Percentiles rank a stretch among this genome's conserved stretches.
phyloP scores from a whole-genome alignment of 2,329 filamentous ascomycete genomes.

The Cercospora nicotianae region DNA sequence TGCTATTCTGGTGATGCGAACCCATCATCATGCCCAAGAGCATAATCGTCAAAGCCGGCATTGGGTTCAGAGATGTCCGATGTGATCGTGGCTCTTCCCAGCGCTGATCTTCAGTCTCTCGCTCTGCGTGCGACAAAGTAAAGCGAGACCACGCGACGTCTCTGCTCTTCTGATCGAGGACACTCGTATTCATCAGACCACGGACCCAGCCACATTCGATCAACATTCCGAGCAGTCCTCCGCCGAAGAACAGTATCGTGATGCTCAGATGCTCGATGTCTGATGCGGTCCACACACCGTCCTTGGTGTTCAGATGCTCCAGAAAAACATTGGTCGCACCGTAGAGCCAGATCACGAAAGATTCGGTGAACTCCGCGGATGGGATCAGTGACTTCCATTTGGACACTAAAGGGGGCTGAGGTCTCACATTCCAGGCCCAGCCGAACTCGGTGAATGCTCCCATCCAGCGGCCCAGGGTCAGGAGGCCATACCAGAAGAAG shows the following conservation, averaged over 20 bases:
- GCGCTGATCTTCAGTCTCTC: slow-evolving; percentile 39
- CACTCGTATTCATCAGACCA: slow-evolving; percentile 59
- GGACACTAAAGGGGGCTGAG: slow-evolving; percentile 56
- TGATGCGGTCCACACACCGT: slow-evolving; percentile 68
- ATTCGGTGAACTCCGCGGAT: slow-evolving; percentile 86
- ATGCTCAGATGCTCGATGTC: slow-evolving; percentile 93
- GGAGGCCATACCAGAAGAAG: slow-evolving; percentile 88
- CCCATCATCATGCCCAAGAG: slow-evolving; percentile 93
- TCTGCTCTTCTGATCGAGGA: slow-evolving; percentile 45
- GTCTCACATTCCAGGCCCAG: slow-evolving; percentile 93
- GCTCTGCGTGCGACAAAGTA: background rate
- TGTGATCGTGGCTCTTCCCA: slow-evolving; percentile 67
- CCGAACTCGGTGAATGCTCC: slow-evolving; percentile 87
- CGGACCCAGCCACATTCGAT: slow-evolving; percentile 56
- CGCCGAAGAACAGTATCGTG: slow-evolving; percentile 89
- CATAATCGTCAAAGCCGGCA: slow-evolving; percentile 83
- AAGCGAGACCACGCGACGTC: slow-evolving; percentile 32
- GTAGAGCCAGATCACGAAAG: slow-evolving; percentile 85
- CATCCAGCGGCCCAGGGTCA: slow-evolving; percentile 86
- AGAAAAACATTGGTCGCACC: slow-evolving; percentile 88
- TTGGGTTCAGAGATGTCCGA: slow-evolving; percentile 76
- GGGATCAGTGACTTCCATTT: slow-evolving; percentile 64
- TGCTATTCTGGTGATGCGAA: slow-evolving; percentile 79
- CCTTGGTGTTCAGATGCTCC: slow-evolving; percentile 78
- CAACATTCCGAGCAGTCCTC: slow-evolving; percentile 63